Percentiles rank a stretch among this genome's conserved stretches.
Evolutionary conservation across 495 filamentous ascomycete genomes (phyloP).

Genomic region (Hypoxylon subgilvum): DNA sequence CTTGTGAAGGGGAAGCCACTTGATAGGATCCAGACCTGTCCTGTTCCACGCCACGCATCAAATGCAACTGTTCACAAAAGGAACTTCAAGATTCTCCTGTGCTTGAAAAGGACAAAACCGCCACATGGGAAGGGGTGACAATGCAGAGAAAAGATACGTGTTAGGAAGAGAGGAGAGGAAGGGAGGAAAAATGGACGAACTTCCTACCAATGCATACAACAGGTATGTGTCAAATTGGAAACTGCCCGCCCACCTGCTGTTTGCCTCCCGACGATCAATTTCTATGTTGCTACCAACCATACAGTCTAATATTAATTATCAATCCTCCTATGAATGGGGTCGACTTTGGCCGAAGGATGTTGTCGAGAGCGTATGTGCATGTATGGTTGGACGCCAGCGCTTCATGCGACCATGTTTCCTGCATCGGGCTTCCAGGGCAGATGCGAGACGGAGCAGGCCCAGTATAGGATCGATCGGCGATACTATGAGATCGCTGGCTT

Average conservation of each 20-base stretch:
- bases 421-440: neutral
- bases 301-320: slow-evolving; percentile 9
- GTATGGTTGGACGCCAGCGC: neutral
- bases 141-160: neutral
- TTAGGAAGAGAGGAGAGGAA: neutral
- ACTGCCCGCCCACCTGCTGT: neutral
- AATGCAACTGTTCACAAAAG: too few relatives aligned
- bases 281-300: slow-evolving; percentile 1
- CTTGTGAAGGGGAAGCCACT: too few relatives aligned
- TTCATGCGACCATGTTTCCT: neutral
- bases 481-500: too few relatives aligned
- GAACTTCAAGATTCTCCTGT: too few relatives aligned
- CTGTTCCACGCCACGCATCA: too few relatives aligned
- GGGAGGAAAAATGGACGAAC: neutral
- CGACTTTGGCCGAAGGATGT: neutral
- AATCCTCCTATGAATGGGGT: neutral
- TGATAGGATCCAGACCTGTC: too few relatives aligned
- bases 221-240: neutral
- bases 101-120: too few relatives aligned
- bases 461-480: too few relatives aligned
- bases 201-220: neutral
- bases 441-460: neutral
- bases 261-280: slow-evolving; percentile 1
- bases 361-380: neutral
- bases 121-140: too few relatives aligned